These are phyloP conservation scores for Endocarpon pusillum DNA, from an alignment of 495 filamentous ascomycete species.

Conservation along the genomic window DNA sequence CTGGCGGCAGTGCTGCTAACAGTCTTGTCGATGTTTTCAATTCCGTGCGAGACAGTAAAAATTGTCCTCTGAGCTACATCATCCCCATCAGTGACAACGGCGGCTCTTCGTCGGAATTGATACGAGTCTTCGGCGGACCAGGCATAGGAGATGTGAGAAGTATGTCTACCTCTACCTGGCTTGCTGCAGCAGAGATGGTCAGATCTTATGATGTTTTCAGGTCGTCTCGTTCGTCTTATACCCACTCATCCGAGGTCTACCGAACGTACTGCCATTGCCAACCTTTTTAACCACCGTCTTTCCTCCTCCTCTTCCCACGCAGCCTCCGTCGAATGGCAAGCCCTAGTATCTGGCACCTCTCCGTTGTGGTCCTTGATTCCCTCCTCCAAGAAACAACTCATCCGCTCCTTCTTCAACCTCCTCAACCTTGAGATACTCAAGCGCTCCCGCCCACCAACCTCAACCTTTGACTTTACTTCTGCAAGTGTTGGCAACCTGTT, in stretches of 20 bases:
- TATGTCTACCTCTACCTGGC: constrained; percentile 29
- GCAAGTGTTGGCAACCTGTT: constrained; percentile 92
- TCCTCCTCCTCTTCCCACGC: constrained; percentile 25
- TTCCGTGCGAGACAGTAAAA: constrained; percentile 48
- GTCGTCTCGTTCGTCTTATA: constrained; percentile 80
- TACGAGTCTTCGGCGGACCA: constrained; percentile 83
- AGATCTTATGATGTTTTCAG: constrained; percentile 29
- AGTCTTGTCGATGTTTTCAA: constrained; percentile 85
- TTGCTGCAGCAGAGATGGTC: too few relatives aligned
- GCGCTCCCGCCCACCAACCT: constrained; percentile 52
- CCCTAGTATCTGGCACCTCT: constrained; percentile 70
- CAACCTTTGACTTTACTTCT: constrained; percentile 71
- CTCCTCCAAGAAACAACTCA: constrained; percentile 74
- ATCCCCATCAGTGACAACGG: constrained; percentile 95
- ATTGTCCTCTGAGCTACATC: constrained; percentile 58
- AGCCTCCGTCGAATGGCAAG: constrained; percentile 55
- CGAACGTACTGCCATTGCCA: constrained; percentile 55
- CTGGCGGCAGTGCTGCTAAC: constrained; percentile 82
- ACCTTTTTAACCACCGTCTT: constrained; percentile 75
- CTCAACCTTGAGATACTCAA: constrained; percentile 87
- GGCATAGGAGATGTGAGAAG: constrained; percentile 86
- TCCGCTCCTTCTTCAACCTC: constrained; percentile 74
- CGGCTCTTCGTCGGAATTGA: constrained; percentile 77
- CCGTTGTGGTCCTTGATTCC: constrained; percentile 58
- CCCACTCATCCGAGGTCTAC: constrained; percentile 41